Percentiles rank a stretch among this genome's conserved stretches.
phyloP scores from a whole-genome alignment of 2,329 filamentous ascomycete genomes.

The Metarhizium humberi region DNA sequence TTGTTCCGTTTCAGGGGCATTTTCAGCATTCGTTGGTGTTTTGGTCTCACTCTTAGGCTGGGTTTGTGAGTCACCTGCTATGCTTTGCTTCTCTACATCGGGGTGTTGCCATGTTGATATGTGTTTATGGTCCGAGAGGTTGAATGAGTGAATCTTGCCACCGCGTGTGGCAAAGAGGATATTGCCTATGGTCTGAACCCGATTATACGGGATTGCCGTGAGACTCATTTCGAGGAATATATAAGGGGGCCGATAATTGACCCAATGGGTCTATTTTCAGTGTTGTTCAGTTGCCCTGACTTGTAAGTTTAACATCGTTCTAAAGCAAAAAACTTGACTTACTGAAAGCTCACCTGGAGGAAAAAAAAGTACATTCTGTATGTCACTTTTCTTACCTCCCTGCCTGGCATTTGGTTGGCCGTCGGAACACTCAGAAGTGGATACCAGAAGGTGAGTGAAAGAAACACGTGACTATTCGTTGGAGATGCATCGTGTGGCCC shows the following conservation, averaged over 20 bases:
- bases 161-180: constrained; percentile 68
- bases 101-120: constrained; percentile 54
- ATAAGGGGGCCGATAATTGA: not conserved
- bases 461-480: no score
- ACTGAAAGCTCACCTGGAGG: not conserved
- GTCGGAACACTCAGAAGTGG: not conserved
- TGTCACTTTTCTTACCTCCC: not conserved
- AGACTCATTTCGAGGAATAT: constrained; percentile 2
- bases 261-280: not conserved
- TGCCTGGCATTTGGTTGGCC: not conserved
- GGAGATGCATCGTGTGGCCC: not conserved
- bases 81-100: constrained; percentile 25
- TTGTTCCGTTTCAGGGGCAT: constrained; percentile 11
- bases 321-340: not conserved
- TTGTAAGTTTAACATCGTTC: not conserved
- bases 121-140: constrained; percentile 44
- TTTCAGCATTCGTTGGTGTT: constrained; percentile 4
- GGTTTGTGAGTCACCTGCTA: constrained; percentile 14
- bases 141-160: constrained; percentile 60
- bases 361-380: constrained; percentile 24
- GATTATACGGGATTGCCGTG: constrained; percentile 51
- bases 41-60: constrained; percentile 6
- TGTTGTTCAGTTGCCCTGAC: not conserved
- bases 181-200: constrained; percentile 43
- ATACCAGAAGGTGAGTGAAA: no score